Evolutionary conservation across 2,329 filamentous ascomycete genomes (phyloP).

Genomic region (Botrytis aclada): DNA sequence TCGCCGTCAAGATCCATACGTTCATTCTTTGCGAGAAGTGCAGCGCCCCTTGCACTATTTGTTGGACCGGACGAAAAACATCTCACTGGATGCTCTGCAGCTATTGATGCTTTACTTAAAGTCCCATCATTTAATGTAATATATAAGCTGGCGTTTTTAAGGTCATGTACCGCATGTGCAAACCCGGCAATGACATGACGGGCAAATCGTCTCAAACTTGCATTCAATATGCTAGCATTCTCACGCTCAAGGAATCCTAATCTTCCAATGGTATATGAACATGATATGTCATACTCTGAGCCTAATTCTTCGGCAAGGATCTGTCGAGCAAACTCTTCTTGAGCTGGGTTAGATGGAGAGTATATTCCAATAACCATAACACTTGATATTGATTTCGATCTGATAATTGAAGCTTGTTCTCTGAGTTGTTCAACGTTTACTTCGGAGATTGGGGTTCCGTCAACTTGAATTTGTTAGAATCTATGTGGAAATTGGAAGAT

Average conservation of each 20-base stretch:
- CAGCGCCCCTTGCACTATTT: slow-evolving; percentile 61
- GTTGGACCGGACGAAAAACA: slow-evolving; percentile 63
- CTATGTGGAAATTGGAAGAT: not conserved
- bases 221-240: slow-evolving; percentile 64
- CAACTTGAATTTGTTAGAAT: slow-evolving; percentile 28
- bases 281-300: slow-evolving; percentile 48
- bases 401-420: slow-evolving; percentile 35
- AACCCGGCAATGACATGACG: slow-evolving; percentile 56
- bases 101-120: slow-evolving; percentile 51
- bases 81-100: slow-evolving; percentile 55
- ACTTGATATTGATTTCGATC: slow-evolving; percentile 39
- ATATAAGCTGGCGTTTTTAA: slow-evolving; percentile 49
- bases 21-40: slow-evolving; percentile 47
- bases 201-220: slow-evolving; percentile 57
- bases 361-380: slow-evolving; percentile 57
- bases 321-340: slow-evolving; percentile 49
- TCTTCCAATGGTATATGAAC: slow-evolving; percentile 50
- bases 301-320: slow-evolving; percentile 43
- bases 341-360: slow-evolving; percentile 54
- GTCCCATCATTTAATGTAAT: slow-evolving; percentile 65
- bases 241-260: slow-evolving; percentile 55
- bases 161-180: slow-evolving; percentile 47
- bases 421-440: slow-evolving; percentile 31
- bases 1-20: slow-evolving; percentile 24
- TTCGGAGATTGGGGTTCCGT: slow-evolving; percentile 29